Base-by-base conservation (phyloP, 129 eudicot genomes). In the Flaveria robusta region DNA sequence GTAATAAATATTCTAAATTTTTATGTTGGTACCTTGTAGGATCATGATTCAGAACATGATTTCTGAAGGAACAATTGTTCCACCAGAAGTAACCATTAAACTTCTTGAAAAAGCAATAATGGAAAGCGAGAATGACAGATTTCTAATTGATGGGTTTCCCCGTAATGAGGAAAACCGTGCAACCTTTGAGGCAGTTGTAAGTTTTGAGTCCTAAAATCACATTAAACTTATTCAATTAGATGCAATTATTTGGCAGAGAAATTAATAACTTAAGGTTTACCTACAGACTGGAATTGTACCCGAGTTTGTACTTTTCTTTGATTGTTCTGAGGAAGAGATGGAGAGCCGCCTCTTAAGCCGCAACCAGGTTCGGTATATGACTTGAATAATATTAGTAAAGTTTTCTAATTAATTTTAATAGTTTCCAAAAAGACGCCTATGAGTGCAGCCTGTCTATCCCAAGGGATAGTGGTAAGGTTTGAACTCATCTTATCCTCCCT, bases 91-190 rank as follows among this genome's bases (percentile, higher is more conserved):
- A 64, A 94, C 98, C 66, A 89, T 91, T 66, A 91, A 86, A 87
- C 98, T 94, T 82, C 97, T 94, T 81, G 88, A 94, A 66, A 84
- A 83, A 77, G 98, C 98, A 71, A 94, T 94, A 20, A 20, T 82
- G 85, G 96, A 87, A 84, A 86, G 52, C 77, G 88, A 85, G 9
- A 94, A 94, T 23, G 97, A 94, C 77, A 94, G 87, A 39, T 94
- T 94, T 77, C 88, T 94, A n/a, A 91, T 94, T 68, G 98, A 94
- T 70, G 98, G 98, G 10, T 94, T 94, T 75, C 98, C 98, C 39
- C 98, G 98, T 74, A 94, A 94, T 58, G 98, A 94, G 88, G 97
- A 94, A 83, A 94, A 94, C 51, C 96, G 98, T 58, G 97, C 97
- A 67, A 87, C 89, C 12, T 94, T 94, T 77, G 98, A 94, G 85